A percentile compares a stretch with the other conserved stretches of the same genome.
Conservation (phyloP, 164 flowering plant genomes). For the Dillenia suffruticosa region DNA sequence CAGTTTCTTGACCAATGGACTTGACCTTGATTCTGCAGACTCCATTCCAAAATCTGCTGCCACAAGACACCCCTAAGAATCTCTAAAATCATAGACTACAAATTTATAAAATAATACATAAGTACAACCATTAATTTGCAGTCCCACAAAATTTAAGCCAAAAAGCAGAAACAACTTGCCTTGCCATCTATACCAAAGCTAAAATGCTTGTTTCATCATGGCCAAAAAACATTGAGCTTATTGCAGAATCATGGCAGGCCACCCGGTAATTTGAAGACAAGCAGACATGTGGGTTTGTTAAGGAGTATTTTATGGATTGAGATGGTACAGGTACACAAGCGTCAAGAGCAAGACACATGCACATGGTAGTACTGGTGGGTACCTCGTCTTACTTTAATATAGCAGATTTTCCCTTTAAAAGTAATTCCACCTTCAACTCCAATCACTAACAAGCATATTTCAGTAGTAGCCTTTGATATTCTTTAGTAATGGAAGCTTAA, state of each 20-base stretch:
- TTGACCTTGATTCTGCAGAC: slow-evolving; percentile 89
- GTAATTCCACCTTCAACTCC: too few relatives aligned
- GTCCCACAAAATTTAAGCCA: background rate
- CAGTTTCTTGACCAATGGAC: slow-evolving; percentile 86
- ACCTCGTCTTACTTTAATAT: background rate
- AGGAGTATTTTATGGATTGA: slow-evolving; percentile 20
- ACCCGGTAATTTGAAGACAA: slow-evolving; percentile 92
- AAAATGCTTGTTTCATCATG: slow-evolving; percentile 94
- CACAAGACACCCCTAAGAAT: background rate
- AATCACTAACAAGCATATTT: too few relatives aligned
- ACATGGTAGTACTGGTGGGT: background rate
- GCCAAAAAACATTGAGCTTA: slow-evolving; percentile 86
- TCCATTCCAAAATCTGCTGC: slow-evolving; percentile 91
- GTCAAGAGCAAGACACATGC: background rate
- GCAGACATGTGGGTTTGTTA: slow-evolving; percentile 75
- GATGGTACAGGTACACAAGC: background rate
- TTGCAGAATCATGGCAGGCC: slow-evolving; percentile 99
- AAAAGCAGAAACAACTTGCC: slow-evolving; percentile 34
- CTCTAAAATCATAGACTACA: background rate
- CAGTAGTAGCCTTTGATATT: too few relatives aligned
- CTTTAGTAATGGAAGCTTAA: too few relatives aligned
- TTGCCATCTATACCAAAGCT: slow-evolving; percentile 92
- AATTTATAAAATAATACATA: background rate
- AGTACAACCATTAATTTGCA: background rate
- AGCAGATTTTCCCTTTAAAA: too few relatives aligned